Base-by-base conservation (phyloP, 169 alveolate genomes). In the Cryptosporidium meleagridis region DNA sequence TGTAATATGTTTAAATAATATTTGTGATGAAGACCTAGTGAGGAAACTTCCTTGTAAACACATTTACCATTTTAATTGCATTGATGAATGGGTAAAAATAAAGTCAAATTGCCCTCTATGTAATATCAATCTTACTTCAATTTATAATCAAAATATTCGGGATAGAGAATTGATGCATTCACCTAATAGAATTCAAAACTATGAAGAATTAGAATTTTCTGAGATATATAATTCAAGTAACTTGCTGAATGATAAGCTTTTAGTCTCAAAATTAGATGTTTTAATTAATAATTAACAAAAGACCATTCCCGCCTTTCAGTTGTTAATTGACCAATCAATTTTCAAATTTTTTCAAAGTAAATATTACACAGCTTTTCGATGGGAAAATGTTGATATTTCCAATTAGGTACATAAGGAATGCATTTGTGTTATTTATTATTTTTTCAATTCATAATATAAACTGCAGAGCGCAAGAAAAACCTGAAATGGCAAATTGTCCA, bases 51-150 rank as follows among this genome's bases (percentile, higher is more conserved):
- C 89, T 45, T 80, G 89, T 45, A 26, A 31, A 8, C 89, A 80
- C 45, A n/a, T 80, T 41, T 80, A 80, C 44, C 89, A 80, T 39
- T 62, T 39, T 41, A 80, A 62, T 10, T 80, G 89, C 26, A 80
- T 80, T 14, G 89, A 80, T 80, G 69, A 80, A 35, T 80, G 89
- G 89, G 75, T 80, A 26, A 65, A 80, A 26, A 59, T 59, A 26
- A 37, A 39, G 41, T 80, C 80, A n/a, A 65, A 37, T 67, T 80
- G 89, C 35, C 89, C 89, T 18, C 69, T 80, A 41, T 80, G 89
- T 51, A 80, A 80, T 39, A 16, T 44, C 35, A 65, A 67, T 45
- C 62, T 80, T n/a, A 67, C 8, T 23, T 10, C 48, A 62, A 65
- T 65, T 8, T 62, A 80, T 65, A 21, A 45, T 70, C 84, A 70